These are phyloP conservation scores for Prunus mongolica DNA, from an alignment of 306 rosid genomes.

Conservation along the genomic window DNA sequence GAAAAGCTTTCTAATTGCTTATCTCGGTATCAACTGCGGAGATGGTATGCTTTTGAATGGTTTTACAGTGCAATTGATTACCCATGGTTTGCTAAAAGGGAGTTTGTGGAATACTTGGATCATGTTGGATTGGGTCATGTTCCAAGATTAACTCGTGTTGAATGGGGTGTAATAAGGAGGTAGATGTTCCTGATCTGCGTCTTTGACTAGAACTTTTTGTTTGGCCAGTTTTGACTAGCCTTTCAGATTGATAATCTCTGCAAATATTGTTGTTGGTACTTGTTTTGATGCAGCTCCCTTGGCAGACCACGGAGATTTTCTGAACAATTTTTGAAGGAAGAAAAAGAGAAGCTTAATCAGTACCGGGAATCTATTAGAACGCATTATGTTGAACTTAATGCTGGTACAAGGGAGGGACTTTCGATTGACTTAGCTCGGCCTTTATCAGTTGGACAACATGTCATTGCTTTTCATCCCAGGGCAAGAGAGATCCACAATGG, in stretches of 20 bases:
- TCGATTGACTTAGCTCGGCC: constrained; percentile 90
- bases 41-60: constrained; percentile 94
- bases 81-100: constrained; percentile 94
- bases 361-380: constrained; percentile 81
- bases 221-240: constrained; percentile 1
- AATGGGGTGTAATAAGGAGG: constrained; percentile 97
- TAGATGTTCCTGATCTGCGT: constrained; percentile 34
- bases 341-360: constrained; percentile 78
- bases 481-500: constrained; percentile 80
- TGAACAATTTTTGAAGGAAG: constrained; percentile 71
- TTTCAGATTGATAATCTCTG: constrained; percentile 8
- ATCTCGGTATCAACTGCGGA: constrained; percentile 57
- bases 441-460: constrained; percentile 75
- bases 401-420: constrained; percentile 82
- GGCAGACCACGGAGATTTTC: constrained; percentile 93
- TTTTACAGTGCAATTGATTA: constrained; percentile 93
- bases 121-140: constrained; percentile 95
- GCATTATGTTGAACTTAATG: constrained; percentile 81
- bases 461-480: constrained; percentile 74
- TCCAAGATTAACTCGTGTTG: constrained; percentile 89
- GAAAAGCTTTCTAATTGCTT: constrained; percentile 24
- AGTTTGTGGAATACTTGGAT: constrained; percentile 84
- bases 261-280: constrained; percentile 16
- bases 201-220: constrained; percentile 1
- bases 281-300: constrained; percentile 73